These are phyloP conservation scores for Neonectria faginata DNA, from an alignment of 2,329 filamentous ascomycete species.

Conservation along the genomic window DNA sequence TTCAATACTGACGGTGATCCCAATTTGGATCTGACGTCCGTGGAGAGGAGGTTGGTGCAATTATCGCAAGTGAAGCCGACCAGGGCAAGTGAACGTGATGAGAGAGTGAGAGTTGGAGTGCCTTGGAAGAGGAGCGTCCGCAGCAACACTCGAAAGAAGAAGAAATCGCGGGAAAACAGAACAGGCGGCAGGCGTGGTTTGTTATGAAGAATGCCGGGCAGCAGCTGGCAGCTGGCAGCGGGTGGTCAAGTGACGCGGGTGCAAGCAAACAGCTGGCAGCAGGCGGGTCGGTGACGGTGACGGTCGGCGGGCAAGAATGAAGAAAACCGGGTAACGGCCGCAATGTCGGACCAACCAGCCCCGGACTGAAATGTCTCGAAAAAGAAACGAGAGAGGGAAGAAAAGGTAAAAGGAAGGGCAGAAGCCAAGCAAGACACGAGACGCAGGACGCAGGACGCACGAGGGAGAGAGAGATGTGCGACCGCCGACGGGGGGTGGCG, in stretches of 20 bases:
- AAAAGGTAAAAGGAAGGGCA: slow-evolving; percentile 21
- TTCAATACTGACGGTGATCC: slow-evolving; percentile 15
- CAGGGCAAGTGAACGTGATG: slow-evolving; percentile 15
- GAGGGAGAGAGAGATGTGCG: slow-evolving; percentile 20
- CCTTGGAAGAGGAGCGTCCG: neutral
- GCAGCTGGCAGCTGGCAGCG: neutral
- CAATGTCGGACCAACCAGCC: slow-evolving; percentile 25
- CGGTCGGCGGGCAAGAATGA: slow-evolving; percentile 3
- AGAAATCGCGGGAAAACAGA: neutral
- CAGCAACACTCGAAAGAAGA: slow-evolving; percentile 1
- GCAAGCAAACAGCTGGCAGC: slow-evolving; percentile 14
- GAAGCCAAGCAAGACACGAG: slow-evolving; percentile 30
- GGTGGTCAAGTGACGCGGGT: slow-evolving; percentile 15
- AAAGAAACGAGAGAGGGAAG: slow-evolving; percentile 17
- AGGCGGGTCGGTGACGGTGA: slow-evolving; percentile 20
- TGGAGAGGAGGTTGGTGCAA: slow-evolving; percentile 3
- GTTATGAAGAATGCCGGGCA: slow-evolving; percentile 15
- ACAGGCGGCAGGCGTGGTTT: slow-evolving; percentile 5
- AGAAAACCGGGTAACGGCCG: slow-evolving; percentile 22
- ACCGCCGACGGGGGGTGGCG: slow-evolving; percentile 5
- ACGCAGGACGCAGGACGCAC: slow-evolving; percentile 29
- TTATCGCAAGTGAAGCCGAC: slow-evolving; percentile 14
- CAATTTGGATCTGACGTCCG: neutral
- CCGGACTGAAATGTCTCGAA: slow-evolving; percentile 28
- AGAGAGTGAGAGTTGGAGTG: neutral